Evolutionary conservation across 495 filamentous ascomycete species (phyloP).

Genomic region (Gamarada debralockiae): DNA sequence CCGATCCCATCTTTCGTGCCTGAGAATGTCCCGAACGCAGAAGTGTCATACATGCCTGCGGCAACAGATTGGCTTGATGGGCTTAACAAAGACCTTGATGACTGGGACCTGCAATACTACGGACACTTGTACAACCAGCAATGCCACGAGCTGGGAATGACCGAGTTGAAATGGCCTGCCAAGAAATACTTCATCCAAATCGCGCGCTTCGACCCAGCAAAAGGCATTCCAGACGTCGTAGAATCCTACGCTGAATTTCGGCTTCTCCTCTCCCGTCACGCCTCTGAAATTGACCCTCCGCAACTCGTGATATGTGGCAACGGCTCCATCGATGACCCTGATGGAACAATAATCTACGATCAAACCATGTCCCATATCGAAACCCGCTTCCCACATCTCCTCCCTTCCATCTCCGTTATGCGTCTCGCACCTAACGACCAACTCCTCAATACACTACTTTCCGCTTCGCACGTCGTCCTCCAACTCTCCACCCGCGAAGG

Average conservation of each 20-base stretch:
- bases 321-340: slow-evolving; percentile 82
- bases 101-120: slow-evolving; percentile 75
- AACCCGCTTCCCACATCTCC: slow-evolving; percentile 41
- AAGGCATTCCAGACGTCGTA: slow-evolving; percentile 79
- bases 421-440: slow-evolving; percentile 77
- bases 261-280: slow-evolving; percentile 45
- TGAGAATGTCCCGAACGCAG: slow-evolving; percentile 55
- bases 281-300: slow-evolving; percentile 42
- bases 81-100: slow-evolving; percentile 72
- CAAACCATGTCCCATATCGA: slow-evolving; percentile 64
- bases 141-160: slow-evolving; percentile 57
- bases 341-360: slow-evolving; percentile 71
- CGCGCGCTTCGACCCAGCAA: slow-evolving; percentile 82
- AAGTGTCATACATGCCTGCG: slow-evolving; percentile 76
- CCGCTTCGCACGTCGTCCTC: slow-evolving; percentile 66
- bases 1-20: slow-evolving; percentile 79
- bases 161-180: slow-evolving; percentile 62
- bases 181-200: slow-evolving; percentile 76
- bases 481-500: slow-evolving; percentile 83
- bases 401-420: slow-evolving; percentile 66
- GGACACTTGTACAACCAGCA: slow-evolving; percentile 66
- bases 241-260: slow-evolving; percentile 75
- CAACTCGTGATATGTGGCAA: slow-evolving; percentile 79
- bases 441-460: slow-evolving; percentile 75
- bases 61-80: slow-evolving; percentile 90